Percentiles rank a stretch among this genome's conserved stretches.
Evolutionary conservation across 371 early-diverging fungal species (phyloP).

Genomic region (Mortierella sp.): DNA sequence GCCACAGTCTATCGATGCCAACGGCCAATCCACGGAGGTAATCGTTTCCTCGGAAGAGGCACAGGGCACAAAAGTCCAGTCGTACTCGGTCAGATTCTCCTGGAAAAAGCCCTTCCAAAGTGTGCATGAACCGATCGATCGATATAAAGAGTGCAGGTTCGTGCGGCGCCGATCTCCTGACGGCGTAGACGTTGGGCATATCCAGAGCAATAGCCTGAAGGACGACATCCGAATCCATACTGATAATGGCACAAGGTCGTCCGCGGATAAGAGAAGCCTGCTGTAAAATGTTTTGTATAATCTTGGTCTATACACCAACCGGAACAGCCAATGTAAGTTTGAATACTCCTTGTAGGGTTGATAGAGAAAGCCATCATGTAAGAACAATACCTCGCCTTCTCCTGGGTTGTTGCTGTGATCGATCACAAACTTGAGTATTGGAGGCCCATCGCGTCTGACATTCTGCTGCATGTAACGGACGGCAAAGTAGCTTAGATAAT

Average conservation of each 20-base stretch:
- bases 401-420: slow-evolving; percentile 53
- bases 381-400: slow-evolving; percentile 47
- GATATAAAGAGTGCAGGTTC: slow-evolving; percentile 21
- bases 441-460: slow-evolving; percentile 27
- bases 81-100: slow-evolving; percentile 33
- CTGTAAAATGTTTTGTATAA: slow-evolving; percentile 49
- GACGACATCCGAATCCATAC: slow-evolving; percentile 51
- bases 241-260: slow-evolving; percentile 49
- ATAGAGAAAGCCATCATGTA: not conserved
- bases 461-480: slow-evolving; percentile 51
- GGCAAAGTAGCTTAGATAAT: slow-evolving; percentile 46
- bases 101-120: slow-evolving; percentile 33
- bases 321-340: not conserved
- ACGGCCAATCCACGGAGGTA: slow-evolving; percentile 35
- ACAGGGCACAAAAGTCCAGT: slow-evolving; percentile 46
- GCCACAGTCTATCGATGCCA: slow-evolving; percentile 40
- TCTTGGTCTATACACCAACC: slow-evolving; percentile 34
- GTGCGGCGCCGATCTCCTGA: slow-evolving; percentile 30
- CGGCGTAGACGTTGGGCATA: slow-evolving; percentile 44
- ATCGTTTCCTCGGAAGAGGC: slow-evolving; percentile 52
- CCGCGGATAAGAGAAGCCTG: slow-evolving; percentile 42
- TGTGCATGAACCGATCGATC: slow-evolving; percentile 37
- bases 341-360: not conserved
- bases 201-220: slow-evolving; percentile 46
- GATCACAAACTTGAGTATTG: slow-evolving; percentile 52